Percentiles rank a stretch among this genome's conserved stretches.
These are phyloP conservation scores for Drechslerella coelobrocha DNA, from an alignment of 2,329 filamentous ascomycete species.

Conservation along the genomic window DNA sequence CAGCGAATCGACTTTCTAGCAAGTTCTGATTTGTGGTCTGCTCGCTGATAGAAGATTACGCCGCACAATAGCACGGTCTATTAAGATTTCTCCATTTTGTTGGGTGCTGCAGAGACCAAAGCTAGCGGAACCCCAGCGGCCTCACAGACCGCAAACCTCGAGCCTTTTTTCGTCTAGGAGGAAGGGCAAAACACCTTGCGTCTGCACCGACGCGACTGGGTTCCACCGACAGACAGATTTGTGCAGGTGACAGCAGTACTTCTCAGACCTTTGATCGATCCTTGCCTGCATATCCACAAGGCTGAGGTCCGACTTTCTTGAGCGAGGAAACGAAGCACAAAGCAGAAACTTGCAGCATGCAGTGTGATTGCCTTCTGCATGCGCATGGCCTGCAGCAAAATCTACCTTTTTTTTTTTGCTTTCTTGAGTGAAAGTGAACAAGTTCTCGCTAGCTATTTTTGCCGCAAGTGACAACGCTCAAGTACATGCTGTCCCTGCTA, in stretches of 20 bases:
- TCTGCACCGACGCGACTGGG: slow-evolving; percentile 17
- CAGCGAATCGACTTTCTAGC: slow-evolving; percentile 24
- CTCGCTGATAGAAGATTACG: not conserved
- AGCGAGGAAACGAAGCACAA: slow-evolving; percentile 20
- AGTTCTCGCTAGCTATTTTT: no score
- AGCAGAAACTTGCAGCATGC: slow-evolving; percentile 39
- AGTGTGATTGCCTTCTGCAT: slow-evolving; percentile 47
- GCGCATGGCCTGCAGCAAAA: slow-evolving; percentile 34
- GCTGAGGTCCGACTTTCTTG: slow-evolving; percentile 34
- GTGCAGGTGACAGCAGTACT: slow-evolving; percentile 4
- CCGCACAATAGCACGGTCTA: no score
- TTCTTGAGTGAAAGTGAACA: not conserved
- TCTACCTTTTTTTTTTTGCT: slow-evolving; percentile 21
- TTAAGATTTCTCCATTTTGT: no score
- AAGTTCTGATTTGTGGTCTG: slow-evolving; percentile 29
- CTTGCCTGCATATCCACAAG: slow-evolving; percentile 49
- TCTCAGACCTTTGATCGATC: slow-evolving; percentile 2
- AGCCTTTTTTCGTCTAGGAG: not conserved
- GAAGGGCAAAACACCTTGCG: slow-evolving; percentile 11
- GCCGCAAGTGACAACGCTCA: no score
- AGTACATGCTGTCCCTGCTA: no score
- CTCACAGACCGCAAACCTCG: not conserved
- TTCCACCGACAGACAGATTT: not conserved
- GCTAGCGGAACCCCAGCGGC: no score
- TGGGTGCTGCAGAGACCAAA: slow-evolving; percentile 23